These are phyloP conservation scores for Penicillium nucicola DNA, from an alignment of 495 filamentous ascomycete species.

Conservation along the genomic window DNA sequence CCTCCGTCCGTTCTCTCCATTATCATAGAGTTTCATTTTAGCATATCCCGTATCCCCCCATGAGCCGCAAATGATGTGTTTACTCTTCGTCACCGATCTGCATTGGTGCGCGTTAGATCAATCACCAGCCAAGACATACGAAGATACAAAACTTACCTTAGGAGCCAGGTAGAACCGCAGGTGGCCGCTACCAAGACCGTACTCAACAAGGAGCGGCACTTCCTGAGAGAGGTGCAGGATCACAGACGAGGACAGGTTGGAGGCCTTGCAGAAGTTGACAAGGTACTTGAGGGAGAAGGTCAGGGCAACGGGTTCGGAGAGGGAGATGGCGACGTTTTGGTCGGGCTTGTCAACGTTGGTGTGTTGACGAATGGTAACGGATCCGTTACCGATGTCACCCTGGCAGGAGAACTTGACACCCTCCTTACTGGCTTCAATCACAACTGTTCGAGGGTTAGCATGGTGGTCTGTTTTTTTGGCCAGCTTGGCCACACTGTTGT, in stretches of 20 bases:
- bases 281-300: constrained; percentile 99
- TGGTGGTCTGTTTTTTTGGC: not conserved
- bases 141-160: constrained; percentile 63
- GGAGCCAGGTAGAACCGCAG: constrained; percentile 96
- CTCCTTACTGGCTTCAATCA: constrained; percentile 95
- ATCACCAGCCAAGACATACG: not conserved
- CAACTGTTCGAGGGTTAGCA: constrained; percentile 52
- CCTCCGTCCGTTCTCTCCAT: constrained; percentile 31
- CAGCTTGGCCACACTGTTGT: not conserved
- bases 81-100: constrained; percentile 94
- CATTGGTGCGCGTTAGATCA: constrained; percentile 4
- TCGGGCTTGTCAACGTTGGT: constrained; percentile 88
- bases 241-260: constrained; percentile 74
- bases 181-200: constrained; percentile 80
- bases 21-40: constrained; percentile 31
- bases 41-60: constrained; percentile 12
- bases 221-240: constrained; percentile 93
- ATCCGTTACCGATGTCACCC: constrained; percentile 94
- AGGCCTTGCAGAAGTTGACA: constrained; percentile 99
- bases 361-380: constrained; percentile 87
- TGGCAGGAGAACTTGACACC: constrained; percentile 93
- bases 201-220: constrained; percentile 94
- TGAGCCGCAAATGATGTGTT: constrained; percentile 16
- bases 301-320: constrained; percentile 88
- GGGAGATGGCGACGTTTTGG: constrained; percentile 79